Base-by-base conservation (phyloP, 2,329 filamentous ascomycete genomes). In the Didymella glomerata region DNA sequence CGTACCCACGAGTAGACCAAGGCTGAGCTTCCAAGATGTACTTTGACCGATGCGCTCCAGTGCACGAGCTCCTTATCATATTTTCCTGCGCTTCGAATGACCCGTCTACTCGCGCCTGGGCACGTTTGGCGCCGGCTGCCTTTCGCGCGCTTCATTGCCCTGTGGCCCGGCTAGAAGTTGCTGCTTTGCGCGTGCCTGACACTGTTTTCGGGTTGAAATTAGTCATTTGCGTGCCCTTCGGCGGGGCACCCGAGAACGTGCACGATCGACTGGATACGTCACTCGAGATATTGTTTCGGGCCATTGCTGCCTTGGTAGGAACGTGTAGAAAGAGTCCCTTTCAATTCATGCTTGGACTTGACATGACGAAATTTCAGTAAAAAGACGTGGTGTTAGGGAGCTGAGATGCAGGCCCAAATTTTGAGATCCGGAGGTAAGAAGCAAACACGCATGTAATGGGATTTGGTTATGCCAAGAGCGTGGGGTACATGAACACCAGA, bases 51-150 rank as follows among this genome's bases (percentile, higher is more conserved):
- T 50, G 54, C 41, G 61, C 51, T 25, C 60, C 51, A 54, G 48
- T 52, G 57, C 20, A 45, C 50, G 25, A 25, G 34, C 22, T 42
- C 27, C 40, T 51, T 51, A 65, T 62, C 55, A 62, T 59, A 53
- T 63, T 63, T 63, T 64, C 61, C 60, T 64, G 59, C 62, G 54
- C 61, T 66, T 64, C 64, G 68, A 65, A 65, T 70, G 67, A 70
- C 64, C 67, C 59, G 58, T 62, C 57, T 61, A 49, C 61, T 68
- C 62, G 68, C 61, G 64, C 50, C 68, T 71, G 63, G 66, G 67
- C 70, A 65, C 50, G 34, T 60, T 58, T 13, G 46, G 60, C 62
- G 66, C 68, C 67, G 63, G 58, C 64, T 60, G 62, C 58, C 34
- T 24, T 49, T 58, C 46, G 45, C 49, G 49, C 49, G 49, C 30